These are phyloP conservation scores for Kurtzmaniella fragi DNA, from an alignment of 805 yeast species.

Conservation along the genomic window DNA sequence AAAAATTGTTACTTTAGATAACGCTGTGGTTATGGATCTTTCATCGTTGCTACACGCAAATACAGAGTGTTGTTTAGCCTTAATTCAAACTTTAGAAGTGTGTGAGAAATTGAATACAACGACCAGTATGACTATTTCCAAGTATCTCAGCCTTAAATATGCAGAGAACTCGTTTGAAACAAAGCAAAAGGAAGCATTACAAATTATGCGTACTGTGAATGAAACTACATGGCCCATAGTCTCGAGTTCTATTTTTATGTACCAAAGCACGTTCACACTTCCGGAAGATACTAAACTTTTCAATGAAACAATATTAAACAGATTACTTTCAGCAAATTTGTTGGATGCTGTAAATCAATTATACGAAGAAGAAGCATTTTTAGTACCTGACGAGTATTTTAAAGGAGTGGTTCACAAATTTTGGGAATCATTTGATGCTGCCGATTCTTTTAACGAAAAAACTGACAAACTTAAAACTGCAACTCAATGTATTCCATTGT, in stretches of 20 bases:
- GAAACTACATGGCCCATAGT: conserved; percentile 17
- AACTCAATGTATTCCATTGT: conserved; percentile 19
- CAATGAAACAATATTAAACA: conserved; percentile 20
- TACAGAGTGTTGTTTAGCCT: conserved; percentile 9
- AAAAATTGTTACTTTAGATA: too few relatives aligned
- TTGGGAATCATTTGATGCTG: conserved; percentile 28
- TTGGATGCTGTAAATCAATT: conserved; percentile 18
- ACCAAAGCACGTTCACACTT: conserved; percentile 16
- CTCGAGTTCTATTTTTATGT: conserved; percentile 13
- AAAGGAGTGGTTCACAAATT: conserved; percentile 20
- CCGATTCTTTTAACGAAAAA: conserved; percentile 29
- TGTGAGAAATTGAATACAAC: conserved; percentile 31
- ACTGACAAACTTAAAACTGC: conserved; percentile 24
- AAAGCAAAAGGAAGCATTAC: conserved; percentile 22
- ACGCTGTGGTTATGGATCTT: conserved; percentile 2
- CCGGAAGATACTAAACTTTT: conserved; percentile 8
- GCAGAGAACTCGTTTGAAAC: conserved; percentile 5
- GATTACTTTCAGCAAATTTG: conserved; percentile 22
- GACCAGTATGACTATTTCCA: conserved; percentile 27
- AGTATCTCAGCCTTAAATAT: conserved; percentile 22
- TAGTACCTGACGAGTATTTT: conserved; percentile 9
- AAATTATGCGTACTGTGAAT: conserved; percentile 19
- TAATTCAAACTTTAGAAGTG: conserved; percentile 19
- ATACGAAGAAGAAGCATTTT: conserved; percentile 5
- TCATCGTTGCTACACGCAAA: not conserved